A percentile compares a stretch with the other conserved stretches of the same genome.
These are phyloP conservation scores for Yarrowia sp. DNA, from an alignment of 805 yeast species.

Conservation along the genomic window DNA sequence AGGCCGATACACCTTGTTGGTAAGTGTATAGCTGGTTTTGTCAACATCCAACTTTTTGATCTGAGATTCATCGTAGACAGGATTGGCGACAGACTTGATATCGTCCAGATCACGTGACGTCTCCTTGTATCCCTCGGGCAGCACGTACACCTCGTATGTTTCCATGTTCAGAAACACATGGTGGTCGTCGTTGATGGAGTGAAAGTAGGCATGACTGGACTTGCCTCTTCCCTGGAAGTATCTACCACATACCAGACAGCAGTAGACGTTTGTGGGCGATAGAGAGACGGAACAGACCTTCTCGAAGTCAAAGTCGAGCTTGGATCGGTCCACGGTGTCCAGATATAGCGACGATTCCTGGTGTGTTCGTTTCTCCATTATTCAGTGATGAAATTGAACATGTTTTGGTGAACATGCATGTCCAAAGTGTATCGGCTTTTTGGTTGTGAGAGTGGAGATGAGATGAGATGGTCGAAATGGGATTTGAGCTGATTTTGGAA, in stretches of 20 bases:
- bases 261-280: constrained; percentile 66
- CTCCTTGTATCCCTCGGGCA: constrained; percentile 69
- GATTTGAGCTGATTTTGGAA: too few relatives aligned
- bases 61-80: constrained; percentile 54
- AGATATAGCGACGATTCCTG: constrained; percentile 42
- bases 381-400: neutral
- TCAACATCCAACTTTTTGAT: constrained; percentile 50
- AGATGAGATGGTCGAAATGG: too few relatives aligned
- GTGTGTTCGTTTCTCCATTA: constrained; percentile 34
- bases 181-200: constrained; percentile 67
- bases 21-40: constrained; percentile 39
- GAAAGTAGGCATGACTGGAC: constrained; percentile 71
- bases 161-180: constrained; percentile 66
- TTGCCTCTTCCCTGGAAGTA: constrained; percentile 71
- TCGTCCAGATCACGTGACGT: constrained; percentile 56
- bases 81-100: constrained; percentile 61
- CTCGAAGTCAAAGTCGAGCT: constrained; percentile 72
- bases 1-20: constrained; percentile 55
- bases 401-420: constrained; percentile 10
- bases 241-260: constrained; percentile 77
- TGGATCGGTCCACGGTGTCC: constrained; percentile 53
- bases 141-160: constrained; percentile 57
- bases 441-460: neutral
- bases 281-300: constrained; percentile 70
- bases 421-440: neutral